Evolutionary conservation across 2,329 filamentous ascomycete genomes (phyloP).

Genomic region (Aurifilum marmelostoma): DNA sequence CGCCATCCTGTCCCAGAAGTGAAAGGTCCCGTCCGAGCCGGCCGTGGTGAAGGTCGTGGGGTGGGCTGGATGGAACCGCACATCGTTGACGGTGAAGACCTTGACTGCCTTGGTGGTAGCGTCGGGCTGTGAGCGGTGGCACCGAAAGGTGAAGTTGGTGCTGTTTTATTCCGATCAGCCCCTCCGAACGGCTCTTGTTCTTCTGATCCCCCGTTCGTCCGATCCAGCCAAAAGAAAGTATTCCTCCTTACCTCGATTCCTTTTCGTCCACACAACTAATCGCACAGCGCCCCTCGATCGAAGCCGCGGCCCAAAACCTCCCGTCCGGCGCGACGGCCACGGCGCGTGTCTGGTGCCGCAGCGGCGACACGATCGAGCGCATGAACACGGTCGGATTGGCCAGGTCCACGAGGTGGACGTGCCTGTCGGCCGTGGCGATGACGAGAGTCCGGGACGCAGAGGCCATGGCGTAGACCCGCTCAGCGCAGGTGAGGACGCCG

Average conservation of each 20-base stretch:
- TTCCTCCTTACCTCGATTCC: neutral
- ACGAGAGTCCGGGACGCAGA: conserved; percentile 36
- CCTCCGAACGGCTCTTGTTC: neutral
- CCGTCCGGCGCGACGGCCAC: conserved; percentile 30
- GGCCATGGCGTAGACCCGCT: conserved; percentile 50
- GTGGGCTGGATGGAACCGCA: conserved; percentile 37
- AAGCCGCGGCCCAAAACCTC: conserved; percentile 33
- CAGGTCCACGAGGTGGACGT: conserved; percentile 40
- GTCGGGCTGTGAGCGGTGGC: conserved; percentile 36
- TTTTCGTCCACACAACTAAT: conserved; percentile 2
- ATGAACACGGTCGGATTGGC: conserved; percentile 32
- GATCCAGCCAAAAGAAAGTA: neutral
- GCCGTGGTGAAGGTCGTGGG: conserved; percentile 36
- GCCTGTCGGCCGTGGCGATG: conserved; percentile 38
- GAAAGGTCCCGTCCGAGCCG: conserved; percentile 42
- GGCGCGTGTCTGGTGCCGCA: conserved; percentile 37
- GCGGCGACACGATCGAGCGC: conserved; percentile 32
- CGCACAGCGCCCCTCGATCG: conserved; percentile 15
- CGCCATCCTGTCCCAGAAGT: conserved; percentile 61
- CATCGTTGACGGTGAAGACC: conserved; percentile 40
- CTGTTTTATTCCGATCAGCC: conserved; percentile 1
- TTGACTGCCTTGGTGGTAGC: conserved; percentile 30
- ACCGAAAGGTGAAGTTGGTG: conserved; percentile 38
- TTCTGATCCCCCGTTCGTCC: neutral
- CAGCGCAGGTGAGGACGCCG: conserved; percentile 49